phyloP scores from a whole-genome alignment of 495 filamentous ascomycete species.

The Podospora bellae-mahoneyi region DNA sequence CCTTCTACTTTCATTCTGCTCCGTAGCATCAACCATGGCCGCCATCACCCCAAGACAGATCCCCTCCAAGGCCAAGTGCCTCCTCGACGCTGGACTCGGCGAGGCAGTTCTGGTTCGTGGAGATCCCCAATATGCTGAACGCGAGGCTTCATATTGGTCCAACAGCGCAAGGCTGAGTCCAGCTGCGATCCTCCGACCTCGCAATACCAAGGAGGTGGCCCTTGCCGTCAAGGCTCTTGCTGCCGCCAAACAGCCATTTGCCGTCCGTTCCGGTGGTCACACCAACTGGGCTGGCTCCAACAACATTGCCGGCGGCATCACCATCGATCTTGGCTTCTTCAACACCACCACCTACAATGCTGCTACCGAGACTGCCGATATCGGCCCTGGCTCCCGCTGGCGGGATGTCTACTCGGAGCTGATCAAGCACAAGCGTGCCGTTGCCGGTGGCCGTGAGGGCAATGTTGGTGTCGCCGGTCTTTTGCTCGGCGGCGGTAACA shows the following conservation, averaged over 20 bases:
- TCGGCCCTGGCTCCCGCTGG: constrained; percentile 48
- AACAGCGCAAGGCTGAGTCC: constrained; percentile 39
- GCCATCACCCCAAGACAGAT: neutral
- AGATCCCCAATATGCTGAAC: constrained; percentile 15
- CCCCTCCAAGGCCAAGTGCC: neutral
- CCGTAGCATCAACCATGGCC: constrained; percentile 1
- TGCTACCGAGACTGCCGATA: constrained; percentile 35
- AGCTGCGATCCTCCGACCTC: constrained; percentile 39
- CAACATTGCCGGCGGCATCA: constrained; percentile 47
- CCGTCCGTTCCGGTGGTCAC: constrained; percentile 52
- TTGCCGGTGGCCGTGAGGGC: constrained; percentile 47
- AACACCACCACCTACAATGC: constrained; percentile 30
- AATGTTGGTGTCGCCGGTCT: constrained; percentile 54
- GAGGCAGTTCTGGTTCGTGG: constrained; percentile 14
- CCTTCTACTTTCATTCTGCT: neutral
- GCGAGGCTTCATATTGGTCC: constrained; percentile 44
- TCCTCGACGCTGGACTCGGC: neutral
- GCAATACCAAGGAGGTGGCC: constrained; percentile 37
- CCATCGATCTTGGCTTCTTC: constrained; percentile 50
- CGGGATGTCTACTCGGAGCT: constrained; percentile 42
- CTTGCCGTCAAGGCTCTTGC: constrained; percentile 30
- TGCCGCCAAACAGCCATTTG: constrained; percentile 41
- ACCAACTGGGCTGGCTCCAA: constrained; percentile 41
- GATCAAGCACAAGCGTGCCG: constrained; percentile 28
- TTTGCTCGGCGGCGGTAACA: constrained; percentile 49